Conservation (phyloP, 108 stramenopile genomes). For the Stephanodiscus minutulus region DNA sequence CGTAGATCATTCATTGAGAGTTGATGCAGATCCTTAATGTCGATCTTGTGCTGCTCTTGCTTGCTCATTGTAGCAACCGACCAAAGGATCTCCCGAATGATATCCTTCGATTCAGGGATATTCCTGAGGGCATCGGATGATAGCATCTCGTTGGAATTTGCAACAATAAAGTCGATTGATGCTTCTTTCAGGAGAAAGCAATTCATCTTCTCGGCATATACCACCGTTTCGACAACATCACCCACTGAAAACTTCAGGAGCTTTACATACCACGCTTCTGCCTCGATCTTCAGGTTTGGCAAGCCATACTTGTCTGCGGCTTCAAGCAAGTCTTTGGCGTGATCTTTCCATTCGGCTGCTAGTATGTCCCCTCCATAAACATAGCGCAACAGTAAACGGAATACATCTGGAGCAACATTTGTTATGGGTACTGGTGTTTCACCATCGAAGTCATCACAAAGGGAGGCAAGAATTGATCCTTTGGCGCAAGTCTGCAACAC, state of each 20-base stretch:
- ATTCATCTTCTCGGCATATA: slow-evolving; percentile 26
- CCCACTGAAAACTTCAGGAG: neutral
- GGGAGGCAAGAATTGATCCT: slow-evolving; percentile 15
- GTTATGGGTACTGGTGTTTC: slow-evolving; percentile 23
- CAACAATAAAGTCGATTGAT: slow-evolving; percentile 20
- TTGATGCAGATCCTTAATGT: neutral
- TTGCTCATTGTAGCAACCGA: neutral
- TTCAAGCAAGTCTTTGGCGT: slow-evolving; percentile 25
- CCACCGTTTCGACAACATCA: slow-evolving; percentile 19
- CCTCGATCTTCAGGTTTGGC: slow-evolving; percentile 23
- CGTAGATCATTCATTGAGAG: neutral
- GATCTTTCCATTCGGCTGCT: slow-evolving; percentile 9
- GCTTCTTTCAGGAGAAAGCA: slow-evolving; percentile 24
- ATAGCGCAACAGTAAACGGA: slow-evolving; percentile 13
- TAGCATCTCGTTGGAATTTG: slow-evolving; percentile 14
- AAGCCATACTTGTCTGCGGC: slow-evolving; percentile 32
- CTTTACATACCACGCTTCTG: slow-evolving; percentile 25
- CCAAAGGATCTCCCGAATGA: neutral
- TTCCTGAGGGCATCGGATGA: slow-evolving; percentile 5
- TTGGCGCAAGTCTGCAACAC: slow-evolving; percentile 1
- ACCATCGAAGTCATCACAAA: slow-evolving; percentile 16
- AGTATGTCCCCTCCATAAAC: slow-evolving; percentile 28
- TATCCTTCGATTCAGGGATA: neutral
- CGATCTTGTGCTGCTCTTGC: neutral
- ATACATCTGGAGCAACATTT: slow-evolving; percentile 25